These are phyloP conservation scores for Middelhovenomyces tepae DNA, from an alignment of 805 yeast species.

Conservation along the genomic window DNA sequence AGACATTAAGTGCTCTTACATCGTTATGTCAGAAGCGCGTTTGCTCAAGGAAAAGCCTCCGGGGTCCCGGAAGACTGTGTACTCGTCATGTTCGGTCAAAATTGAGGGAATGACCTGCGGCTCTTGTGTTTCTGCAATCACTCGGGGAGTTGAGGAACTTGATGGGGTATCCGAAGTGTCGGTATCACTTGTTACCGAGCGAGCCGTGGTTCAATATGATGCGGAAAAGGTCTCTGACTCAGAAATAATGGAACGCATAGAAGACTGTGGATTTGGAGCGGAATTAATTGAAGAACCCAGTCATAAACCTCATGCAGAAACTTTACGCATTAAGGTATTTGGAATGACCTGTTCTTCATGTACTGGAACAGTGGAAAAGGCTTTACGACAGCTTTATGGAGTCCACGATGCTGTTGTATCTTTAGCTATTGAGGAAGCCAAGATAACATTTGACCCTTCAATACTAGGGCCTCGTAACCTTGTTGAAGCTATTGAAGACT, in stretches of 20 bases:
- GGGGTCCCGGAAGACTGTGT: no score
- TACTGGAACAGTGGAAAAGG: slow-evolving; percentile 40
- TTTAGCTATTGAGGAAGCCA: slow-evolving; percentile 45
- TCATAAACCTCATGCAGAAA: background rate
- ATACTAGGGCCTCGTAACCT: slow-evolving; percentile 56
- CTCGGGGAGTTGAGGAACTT: slow-evolving; percentile 40
- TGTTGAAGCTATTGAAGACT: slow-evolving; percentile 41
- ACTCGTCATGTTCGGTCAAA: no score
- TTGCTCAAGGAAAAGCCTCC: no score
- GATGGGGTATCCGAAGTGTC: slow-evolving; percentile 46
- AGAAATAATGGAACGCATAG: slow-evolving; percentile 45
- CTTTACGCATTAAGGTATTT: slow-evolving; percentile 30
- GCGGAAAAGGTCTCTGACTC: slow-evolving; percentile 26
- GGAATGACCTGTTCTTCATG: slow-evolving; percentile 62
- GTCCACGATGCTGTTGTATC: slow-evolving; percentile 43
- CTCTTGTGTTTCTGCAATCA: slow-evolving; percentile 66
- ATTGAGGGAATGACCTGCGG: slow-evolving; percentile 88
- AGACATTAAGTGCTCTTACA: no score
- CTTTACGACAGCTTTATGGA: slow-evolving; percentile 39
- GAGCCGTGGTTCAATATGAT: slow-evolving; percentile 50
- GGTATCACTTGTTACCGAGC: slow-evolving; percentile 71
- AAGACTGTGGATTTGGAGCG: slow-evolving; percentile 70
- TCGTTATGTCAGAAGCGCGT: no score
- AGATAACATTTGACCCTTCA: slow-evolving; percentile 41
- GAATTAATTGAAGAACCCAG: slow-evolving; percentile 14